Conservation (phyloP, 306 rosid genomes). For the Geum urbanum region DNA sequence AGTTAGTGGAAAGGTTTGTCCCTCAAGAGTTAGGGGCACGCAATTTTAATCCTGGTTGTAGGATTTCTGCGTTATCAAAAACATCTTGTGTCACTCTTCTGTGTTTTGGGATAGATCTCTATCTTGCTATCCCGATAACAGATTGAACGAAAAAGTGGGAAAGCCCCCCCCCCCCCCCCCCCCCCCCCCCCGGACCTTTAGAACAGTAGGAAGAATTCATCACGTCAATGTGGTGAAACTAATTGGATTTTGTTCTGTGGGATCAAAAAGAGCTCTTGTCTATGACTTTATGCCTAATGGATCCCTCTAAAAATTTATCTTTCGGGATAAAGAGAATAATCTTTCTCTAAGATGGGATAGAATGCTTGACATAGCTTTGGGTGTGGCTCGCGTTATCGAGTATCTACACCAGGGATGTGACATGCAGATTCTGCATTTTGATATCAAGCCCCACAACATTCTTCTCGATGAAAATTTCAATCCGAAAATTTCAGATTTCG, state of each 20-base stretch:
- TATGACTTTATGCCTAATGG: conserved; percentile 21
- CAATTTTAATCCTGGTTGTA: too few relatives aligned
- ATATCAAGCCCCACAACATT: conserved; percentile 22
- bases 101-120: too few relatives aligned
- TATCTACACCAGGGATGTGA: conserved; percentile 20
- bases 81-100: too few relatives aligned
- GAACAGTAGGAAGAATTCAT: conserved; percentile 14
- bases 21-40: too few relatives aligned
- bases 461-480: conserved; percentile 4
- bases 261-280: conserved; percentile 16
- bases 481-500: conserved; percentile 19
- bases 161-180: too few relatives aligned
- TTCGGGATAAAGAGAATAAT: not conserved
- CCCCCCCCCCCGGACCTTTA: too few relatives aligned
- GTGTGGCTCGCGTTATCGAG: conserved; percentile 6
- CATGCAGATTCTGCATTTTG: conserved; percentile 20
- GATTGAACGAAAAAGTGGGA: too few relatives aligned
- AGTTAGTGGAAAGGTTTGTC: too few relatives aligned
- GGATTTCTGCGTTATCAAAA: too few relatives aligned
- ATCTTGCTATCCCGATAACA: too few relatives aligned
- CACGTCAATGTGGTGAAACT: conserved; percentile 21
- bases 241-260: conserved; percentile 10
- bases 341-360: conserved; percentile 1
- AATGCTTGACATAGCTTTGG: conserved; percentile 12
- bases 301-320: conserved; percentile 8